Base-by-base conservation (phyloP, 768 basidiomycete species). In the Lyophyllum decastes region DNA sequence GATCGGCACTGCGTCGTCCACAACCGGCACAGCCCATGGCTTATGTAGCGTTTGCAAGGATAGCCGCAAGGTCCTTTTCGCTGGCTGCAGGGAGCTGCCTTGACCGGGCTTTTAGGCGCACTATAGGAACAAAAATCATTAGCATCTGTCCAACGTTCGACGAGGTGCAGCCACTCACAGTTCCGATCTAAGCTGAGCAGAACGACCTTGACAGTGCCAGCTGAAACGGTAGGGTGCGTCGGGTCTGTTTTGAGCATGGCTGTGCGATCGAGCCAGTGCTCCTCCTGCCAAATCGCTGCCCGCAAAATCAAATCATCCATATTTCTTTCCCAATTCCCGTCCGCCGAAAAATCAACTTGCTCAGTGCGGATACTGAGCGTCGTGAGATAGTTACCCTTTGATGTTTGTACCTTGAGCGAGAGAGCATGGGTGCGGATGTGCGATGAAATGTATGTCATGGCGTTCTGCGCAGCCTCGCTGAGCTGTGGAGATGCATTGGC, bases 221-320 rank as follows among this genome's bases (percentile, higher is more conserved):
- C 59, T 25, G 73, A 68, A 19, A 72, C 74, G 22, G 82, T 79
- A 47, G 67, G 72, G 16, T 67, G 61, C 24, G 67, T 70, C 8
- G 68, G 63, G 19, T 66, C 62, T 17, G 72, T 70, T 58, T 82
- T 82, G 50, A 98, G 80, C 69, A 96, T 75, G 3, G 77, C 78
- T 0, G 92, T 88, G 17, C 94, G 86, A 74, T 96, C 92, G 33
- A 88, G 76, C 87, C 94, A 98, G 68, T 98, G 94, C 33, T 94
- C 90, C 53, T 90, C 83, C 67, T 98, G 96, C 92, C 94, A 98
- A 49, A 91, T 82, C 17, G 93, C 95, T 34, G 94, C 90, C 66
- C 91, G 89, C 44, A 98, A 81, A 57, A 99, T 97, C 52, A 95
- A 79, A 66, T 98, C 96, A 67, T 98, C 97, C 92, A 97, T 95